phyloP scores from a whole-genome alignment of 78 protist genomes.

The Tieghemostelium lacteum region DNA sequence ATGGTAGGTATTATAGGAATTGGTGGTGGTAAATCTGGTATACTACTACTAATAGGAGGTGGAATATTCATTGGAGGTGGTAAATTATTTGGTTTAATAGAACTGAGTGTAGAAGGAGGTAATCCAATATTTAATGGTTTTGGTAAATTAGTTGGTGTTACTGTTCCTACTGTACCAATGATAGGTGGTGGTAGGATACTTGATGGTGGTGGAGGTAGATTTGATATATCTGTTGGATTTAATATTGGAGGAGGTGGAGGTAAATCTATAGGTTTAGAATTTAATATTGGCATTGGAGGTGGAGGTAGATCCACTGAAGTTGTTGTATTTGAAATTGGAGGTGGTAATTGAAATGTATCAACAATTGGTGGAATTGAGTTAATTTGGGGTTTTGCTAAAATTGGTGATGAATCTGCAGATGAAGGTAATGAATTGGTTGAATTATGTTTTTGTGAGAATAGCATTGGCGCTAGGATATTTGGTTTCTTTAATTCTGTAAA shows the following conservation, averaged over 20 bases:
- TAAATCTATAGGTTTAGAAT: neutral
- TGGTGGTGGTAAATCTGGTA: neutral
- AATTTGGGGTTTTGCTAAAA: neutral
- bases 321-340: constrained; percentile 6
- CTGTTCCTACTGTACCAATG: neutral
- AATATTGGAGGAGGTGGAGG: constrained; percentile 2
- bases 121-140: neutral
- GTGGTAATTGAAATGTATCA: constrained; percentile 25
- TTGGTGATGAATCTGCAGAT: neutral
- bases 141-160: neutral
- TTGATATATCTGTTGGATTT: neutral
- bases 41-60: neutral
- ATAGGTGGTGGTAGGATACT: constrained; percentile 6
- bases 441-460: neutral
- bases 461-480: no score
- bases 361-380: neutral
- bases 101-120: neutral
- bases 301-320: neutral
- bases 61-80: neutral
- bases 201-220: constrained; percentile 38
- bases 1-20: neutral
- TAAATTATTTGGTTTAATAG: neutral
- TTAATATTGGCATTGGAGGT: neutral
- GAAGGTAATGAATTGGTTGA: neutral
- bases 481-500: no score